Percentiles rank a stretch among this genome's conserved stretches.
These are phyloP conservation scores for Sarocladiaceae sp. DNA, from an alignment of 2,329 filamentous ascomycete species.

Conservation along the genomic window DNA sequence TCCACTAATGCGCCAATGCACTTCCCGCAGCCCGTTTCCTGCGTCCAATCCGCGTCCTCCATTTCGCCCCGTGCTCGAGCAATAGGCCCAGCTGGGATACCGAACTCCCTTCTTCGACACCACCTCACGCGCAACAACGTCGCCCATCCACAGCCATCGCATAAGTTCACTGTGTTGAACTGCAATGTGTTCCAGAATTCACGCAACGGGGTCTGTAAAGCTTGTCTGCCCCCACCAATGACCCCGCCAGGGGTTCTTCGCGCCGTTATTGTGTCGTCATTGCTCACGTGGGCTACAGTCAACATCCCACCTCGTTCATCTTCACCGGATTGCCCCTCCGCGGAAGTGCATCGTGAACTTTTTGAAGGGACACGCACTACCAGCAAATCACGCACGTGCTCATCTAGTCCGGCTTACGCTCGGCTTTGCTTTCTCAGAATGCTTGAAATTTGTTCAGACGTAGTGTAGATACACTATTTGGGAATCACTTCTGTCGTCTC, in stretches of 20 bases:
- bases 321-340: not conserved
- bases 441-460: no score
- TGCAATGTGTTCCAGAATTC: not conserved
- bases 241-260: not conserved
- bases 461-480: not conserved
- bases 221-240: not conserved
- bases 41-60: constrained; percentile 8
- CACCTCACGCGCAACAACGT: no score
- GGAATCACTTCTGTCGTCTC: constrained; percentile 1
- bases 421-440: no score
- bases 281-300: constrained; percentile 5
- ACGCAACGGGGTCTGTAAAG: not conserved
- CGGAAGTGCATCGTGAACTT: not conserved
- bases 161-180: no score
- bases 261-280: not conserved
- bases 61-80: constrained; percentile 8
- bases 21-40: not conserved
- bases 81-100: not conserved
- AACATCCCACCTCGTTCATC: not conserved
- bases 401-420: no score
- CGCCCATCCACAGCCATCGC: no score
- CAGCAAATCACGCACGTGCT: no score
- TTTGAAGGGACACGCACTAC: no score
- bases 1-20: constrained; percentile 2
- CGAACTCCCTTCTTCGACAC: not conserved